phyloP scores from a whole-genome alignment of 2,329 filamentous ascomycete genomes.

The Pseudogymnoascus sp. region DNA sequence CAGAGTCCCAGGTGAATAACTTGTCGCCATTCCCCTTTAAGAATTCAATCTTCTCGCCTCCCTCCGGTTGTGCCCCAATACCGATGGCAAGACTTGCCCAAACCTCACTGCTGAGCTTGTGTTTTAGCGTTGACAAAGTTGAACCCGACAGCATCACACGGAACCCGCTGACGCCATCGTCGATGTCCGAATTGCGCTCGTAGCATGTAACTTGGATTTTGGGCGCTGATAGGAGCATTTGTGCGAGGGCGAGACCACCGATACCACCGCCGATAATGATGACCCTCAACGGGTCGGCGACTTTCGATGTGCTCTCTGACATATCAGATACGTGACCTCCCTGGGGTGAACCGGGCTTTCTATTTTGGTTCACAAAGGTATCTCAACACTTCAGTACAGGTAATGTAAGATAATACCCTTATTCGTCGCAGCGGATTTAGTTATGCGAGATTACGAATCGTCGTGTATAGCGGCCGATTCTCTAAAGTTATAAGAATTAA shows the following conservation, averaged over 20 bases:
- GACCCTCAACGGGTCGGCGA: neutral
- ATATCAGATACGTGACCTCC: neutral
- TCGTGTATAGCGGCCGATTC: neutral
- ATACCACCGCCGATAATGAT: constrained; percentile 24
- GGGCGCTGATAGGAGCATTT: constrained; percentile 19
- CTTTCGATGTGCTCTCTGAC: neutral
- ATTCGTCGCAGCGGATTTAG: no score
- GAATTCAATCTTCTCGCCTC: constrained; percentile 22
- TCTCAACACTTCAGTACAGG: neutral
- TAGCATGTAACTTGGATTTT: constrained; percentile 22
- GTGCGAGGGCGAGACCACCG: constrained; percentile 22
- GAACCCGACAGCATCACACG: constrained; percentile 24
- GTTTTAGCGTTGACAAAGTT: constrained; percentile 21
- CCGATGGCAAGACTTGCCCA: constrained; percentile 18
- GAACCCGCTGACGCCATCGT: constrained; percentile 22
- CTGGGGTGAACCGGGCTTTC: neutral
- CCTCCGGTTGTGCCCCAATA: constrained; percentile 20
- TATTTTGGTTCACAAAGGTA: neutral
- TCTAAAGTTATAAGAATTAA: no score
- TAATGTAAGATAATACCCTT: neutral
- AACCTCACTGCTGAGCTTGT: constrained; percentile 18
- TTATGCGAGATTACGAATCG: no score
- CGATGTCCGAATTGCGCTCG: constrained; percentile 16
- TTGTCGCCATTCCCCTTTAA: constrained; percentile 20
- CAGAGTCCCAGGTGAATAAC: constrained; percentile 22